A percentile compares a stretch with the other conserved stretches of the same genome.
Evolutionary conservation across 768 basidiomycete genomes (phyloP).

Genomic region (Lactarius indigo): DNA sequence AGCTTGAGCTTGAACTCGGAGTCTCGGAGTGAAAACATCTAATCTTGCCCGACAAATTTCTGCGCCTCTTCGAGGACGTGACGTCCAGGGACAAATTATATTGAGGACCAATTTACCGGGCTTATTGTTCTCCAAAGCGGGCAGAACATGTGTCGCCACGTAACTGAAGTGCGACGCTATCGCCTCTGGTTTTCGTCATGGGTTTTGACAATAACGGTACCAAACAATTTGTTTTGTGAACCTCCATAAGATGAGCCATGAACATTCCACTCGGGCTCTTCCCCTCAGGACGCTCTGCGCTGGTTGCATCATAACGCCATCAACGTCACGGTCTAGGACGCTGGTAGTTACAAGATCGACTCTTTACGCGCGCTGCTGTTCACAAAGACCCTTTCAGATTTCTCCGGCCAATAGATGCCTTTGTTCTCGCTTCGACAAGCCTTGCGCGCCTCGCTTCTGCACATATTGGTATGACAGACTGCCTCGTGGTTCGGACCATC

Average conservation of each 20-base stretch:
- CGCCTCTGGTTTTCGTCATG: background rate
- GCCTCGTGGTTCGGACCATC: background rate
- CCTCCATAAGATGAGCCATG: background rate
- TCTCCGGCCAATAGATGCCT: background rate
- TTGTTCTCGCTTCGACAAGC: background rate
- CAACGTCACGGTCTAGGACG: background rate
- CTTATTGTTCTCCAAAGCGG: slow-evolving; percentile 16
- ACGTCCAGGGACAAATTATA: background rate
- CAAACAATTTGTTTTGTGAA: background rate
- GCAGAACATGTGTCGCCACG: background rate
- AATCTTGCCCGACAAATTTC: background rate
- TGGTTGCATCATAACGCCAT: background rate
- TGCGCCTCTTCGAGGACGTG: background rate
- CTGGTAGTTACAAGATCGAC: background rate
- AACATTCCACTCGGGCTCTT: background rate
- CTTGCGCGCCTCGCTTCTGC: background rate
- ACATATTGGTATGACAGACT: background rate
- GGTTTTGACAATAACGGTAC: background rate
- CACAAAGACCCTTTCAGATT: background rate
- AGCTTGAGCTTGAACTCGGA: background rate
- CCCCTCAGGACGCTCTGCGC: background rate
- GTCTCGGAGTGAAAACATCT: background rate
- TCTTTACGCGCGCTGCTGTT: background rate
- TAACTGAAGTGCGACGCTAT: background rate
- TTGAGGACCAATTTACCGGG: background rate